Evolutionary conservation across 2,329 filamentous ascomycete genomes (phyloP).

Genomic region (Metarhizium anisopliae): DNA sequence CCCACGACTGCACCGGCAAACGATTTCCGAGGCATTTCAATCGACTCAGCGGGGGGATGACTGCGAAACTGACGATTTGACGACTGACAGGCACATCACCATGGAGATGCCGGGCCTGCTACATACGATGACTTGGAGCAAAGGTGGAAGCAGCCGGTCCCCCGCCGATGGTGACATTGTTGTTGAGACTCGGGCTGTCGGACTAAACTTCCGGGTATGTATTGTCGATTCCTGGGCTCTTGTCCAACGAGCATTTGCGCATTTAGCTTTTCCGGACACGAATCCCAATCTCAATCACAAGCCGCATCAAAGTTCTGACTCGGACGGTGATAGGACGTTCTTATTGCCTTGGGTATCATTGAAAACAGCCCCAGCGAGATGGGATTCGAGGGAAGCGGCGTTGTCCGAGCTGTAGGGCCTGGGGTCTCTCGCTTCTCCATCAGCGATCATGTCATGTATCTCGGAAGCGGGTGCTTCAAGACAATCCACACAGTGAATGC

Average conservation of each 20-base stretch:
- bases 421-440: too few species aligned
- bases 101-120: too few species aligned
- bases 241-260: neutral
- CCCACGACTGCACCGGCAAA: too few species aligned
- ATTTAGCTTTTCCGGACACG: too few species aligned
- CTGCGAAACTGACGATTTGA: too few species aligned
- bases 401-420: neutral
- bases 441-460: neutral
- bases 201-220: slow-evolving; percentile 1
- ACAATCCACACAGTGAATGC: slow-evolving; percentile 13
- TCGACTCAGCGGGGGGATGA: too few species aligned
- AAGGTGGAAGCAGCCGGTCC: neutral
- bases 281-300: too few species aligned
- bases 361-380: neutral
- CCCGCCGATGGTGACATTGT: neutral
- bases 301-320: too few species aligned
- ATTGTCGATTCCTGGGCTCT: neutral
- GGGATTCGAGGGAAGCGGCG: neutral
- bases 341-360: slow-evolving; percentile 5
- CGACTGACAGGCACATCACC: too few species aligned
- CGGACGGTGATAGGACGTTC: slow-evolving; percentile 6
- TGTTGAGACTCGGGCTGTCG: neutral
- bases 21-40: too few species aligned
- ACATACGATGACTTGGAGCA: neutral
- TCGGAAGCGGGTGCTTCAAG: neutral